Evolutionary conservation across 1,139 yeast genomes (phyloP).

Genomic region (Suhomyces anneliseae): DNA sequence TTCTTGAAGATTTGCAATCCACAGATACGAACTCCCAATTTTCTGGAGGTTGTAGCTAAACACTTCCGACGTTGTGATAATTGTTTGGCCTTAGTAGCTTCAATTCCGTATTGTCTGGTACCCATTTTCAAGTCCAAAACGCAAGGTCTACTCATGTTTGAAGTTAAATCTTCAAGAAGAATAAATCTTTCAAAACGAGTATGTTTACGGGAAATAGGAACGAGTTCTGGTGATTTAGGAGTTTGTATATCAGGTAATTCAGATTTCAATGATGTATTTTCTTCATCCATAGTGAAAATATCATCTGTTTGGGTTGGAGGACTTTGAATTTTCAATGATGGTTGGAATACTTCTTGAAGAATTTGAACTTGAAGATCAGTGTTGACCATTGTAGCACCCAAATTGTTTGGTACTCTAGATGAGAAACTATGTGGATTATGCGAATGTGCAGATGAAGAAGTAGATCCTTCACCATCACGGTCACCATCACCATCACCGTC

Average conservation of each 20-base stretch:
- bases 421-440: not conserved
- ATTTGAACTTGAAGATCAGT: slow-evolving; percentile 43
- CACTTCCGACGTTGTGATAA: slow-evolving; percentile 83
- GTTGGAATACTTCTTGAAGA: slow-evolving; percentile 40
- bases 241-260: not conserved
- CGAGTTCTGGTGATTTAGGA: not conserved
- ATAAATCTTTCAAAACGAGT: slow-evolving; percentile 77
- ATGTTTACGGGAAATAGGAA: slow-evolving; percentile 24
- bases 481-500: not conserved
- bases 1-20: slow-evolving; percentile 65
- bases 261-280: slow-evolving; percentile 1
- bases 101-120: slow-evolving; percentile 96
- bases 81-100: slow-evolving; percentile 73
- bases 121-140: slow-evolving; percentile 98
- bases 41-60: slow-evolving; percentile 72
- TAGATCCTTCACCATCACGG: not conserved
- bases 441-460: slow-evolving; percentile 6
- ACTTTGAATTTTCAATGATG: slow-evolving; percentile 18
- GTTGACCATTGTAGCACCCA: slow-evolving; percentile 39
- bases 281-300: slow-evolving; percentile 38
- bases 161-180: slow-evolving; percentile 86
- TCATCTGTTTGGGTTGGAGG: slow-evolving; percentile 19
- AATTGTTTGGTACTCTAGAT: slow-evolving; percentile 6
- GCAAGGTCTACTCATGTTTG: slow-evolving; percentile 80
- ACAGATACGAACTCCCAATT: slow-evolving; percentile 88